phyloP scores from a whole-genome alignment of 2,329 filamentous ascomycete species.

The Aspergillus calidoustus region DNA sequence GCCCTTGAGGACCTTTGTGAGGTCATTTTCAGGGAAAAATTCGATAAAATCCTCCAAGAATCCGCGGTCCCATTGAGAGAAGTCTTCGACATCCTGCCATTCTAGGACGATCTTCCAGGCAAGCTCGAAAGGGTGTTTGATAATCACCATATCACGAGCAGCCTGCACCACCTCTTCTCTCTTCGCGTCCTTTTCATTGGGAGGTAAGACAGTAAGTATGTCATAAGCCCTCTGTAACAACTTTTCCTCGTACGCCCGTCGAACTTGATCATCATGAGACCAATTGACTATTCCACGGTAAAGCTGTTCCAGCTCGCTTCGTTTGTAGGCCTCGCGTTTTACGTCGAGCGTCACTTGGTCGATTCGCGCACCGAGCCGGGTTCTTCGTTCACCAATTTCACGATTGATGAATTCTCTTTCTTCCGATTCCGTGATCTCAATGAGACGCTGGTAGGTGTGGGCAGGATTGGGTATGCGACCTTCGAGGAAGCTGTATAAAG shows the following conservation, averaged over 20 bases:
- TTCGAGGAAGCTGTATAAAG: slow-evolving; percentile 81
- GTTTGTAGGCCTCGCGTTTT: slow-evolving; percentile 78
- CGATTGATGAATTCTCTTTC: slow-evolving; percentile 90
- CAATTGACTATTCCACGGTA: slow-evolving; percentile 88
- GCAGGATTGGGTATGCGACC: slow-evolving; percentile 80
- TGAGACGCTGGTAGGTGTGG: slow-evolving; percentile 79
- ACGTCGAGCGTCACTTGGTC: slow-evolving; percentile 84
- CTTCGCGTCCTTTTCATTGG: slow-evolving; percentile 71
- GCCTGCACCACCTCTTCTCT: slow-evolving; percentile 74
- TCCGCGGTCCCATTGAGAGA: slow-evolving; percentile 76
- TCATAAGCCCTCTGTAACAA: slow-evolving; percentile 81
- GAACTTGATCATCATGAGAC: slow-evolving; percentile 82
- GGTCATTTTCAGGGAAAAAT: slow-evolving; percentile 82
- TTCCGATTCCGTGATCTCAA: slow-evolving; percentile 80
- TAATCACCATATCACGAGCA: slow-evolving; percentile 92
- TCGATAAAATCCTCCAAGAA: slow-evolving; percentile 79
- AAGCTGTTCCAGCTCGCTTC: slow-evolving; percentile 77
- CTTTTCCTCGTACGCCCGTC: slow-evolving; percentile 88
- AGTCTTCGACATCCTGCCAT: slow-evolving; percentile 78
- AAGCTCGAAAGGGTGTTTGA: slow-evolving; percentile 85
- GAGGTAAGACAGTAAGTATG: slow-evolving; percentile 69
- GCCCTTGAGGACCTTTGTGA: slow-evolving; percentile 79
- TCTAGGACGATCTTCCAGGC: slow-evolving; percentile 92
- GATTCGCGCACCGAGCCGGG: slow-evolving; percentile 81
- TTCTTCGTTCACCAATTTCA: slow-evolving; percentile 85